Evolutionary conservation across 23 red algal genomes (phyloP), one percentile per base, ranked within the genome.

Genomic region (Gracilaria caudata): DNA sequence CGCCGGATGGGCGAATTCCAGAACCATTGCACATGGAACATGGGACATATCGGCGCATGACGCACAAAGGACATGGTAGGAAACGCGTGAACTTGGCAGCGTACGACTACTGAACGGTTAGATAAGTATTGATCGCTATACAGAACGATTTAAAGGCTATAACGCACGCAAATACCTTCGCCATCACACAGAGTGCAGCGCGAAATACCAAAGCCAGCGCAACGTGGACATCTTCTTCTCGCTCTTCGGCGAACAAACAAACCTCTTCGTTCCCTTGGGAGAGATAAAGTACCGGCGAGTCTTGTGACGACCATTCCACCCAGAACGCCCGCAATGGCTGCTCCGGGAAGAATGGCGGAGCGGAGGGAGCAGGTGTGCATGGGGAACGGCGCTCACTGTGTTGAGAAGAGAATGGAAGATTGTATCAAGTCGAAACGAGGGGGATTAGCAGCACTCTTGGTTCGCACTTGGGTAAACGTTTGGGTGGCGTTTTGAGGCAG

Each of bases 41-140:
- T 63, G 76, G 74, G 13, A 81, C 36, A 24, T 68, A 70, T 36
- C 86, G 73, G 26, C 86, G 86, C 86, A 90, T 79, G 17, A 71
- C 76, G 40, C 86, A 90, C 58, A 79, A 55, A 38, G 86, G 86
- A 40, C 86, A 90, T 19, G 86, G 73, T 34, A 90, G 56, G 25
- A 49, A 29, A 23, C 64, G 73, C 74, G 58, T 80, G 53, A 79
- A 38, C 26, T 66, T 87, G 17, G 21, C 46, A 44, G 34, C 53
- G 83, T 17, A 26, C 19, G 73, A 64, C 65, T 87, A 39, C 64
- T 44, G 14, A 51, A 39, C 11, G 26, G 34, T 43, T 35, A 49
- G 53, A 41, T 7, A 61, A 49, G 8, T 41, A 8, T 24, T 45
- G 12, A 26, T 23, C 21, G 68, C 39, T 45, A 49, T 5, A 49